phyloP scores from a whole-genome alignment of 2,329 filamentous ascomycete species.

The Myrmaecium sp. region DNA sequence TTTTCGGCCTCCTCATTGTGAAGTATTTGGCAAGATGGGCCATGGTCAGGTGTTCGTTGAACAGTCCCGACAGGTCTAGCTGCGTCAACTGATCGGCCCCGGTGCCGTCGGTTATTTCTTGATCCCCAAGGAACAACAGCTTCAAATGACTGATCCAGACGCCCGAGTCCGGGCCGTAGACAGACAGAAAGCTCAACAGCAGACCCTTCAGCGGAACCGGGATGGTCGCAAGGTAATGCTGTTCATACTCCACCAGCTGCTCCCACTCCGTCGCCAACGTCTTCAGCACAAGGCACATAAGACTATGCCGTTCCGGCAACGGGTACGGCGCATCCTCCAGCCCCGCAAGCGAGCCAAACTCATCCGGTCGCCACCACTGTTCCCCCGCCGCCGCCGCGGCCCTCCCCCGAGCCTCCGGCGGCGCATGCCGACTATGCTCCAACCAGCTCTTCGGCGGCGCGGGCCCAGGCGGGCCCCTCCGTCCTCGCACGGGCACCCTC shows the following conservation, averaged over 20 bases:
- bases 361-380: slow-evolving; percentile 3
- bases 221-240: slow-evolving; percentile 34
- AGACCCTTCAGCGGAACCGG: slow-evolving; percentile 34
- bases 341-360: slow-evolving; percentile 12
- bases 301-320: slow-evolving; percentile 14
- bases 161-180: slow-evolving; percentile 27
- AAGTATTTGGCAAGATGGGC: slow-evolving; percentile 31
- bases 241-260: slow-evolving; percentile 39
- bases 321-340: slow-evolving; percentile 4
- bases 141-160: slow-evolving; percentile 29
- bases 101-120: slow-evolving; percentile 13
- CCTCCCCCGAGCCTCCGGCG: slow-evolving; percentile 7
- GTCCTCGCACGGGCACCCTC: slow-evolving; percentile 12
- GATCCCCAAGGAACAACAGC: slow-evolving; percentile 29
- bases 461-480: slow-evolving; percentile 24
- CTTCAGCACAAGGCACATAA: slow-evolving; percentile 35
- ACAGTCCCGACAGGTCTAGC: slow-evolving; percentile 35
- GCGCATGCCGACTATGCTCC: slow-evolving; percentile 15
- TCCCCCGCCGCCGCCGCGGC: slow-evolving; percentile 7
- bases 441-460: slow-evolving; percentile 30
- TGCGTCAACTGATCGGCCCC: slow-evolving; percentile 29
- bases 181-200: slow-evolving; percentile 38
- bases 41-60: slow-evolving; percentile 32
- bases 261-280: slow-evolving; percentile 39
- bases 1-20: slow-evolving; percentile 7